Conservation (phyloP, 768 basidiomycete genomes). For the Floccularia luteovirens region DNA sequence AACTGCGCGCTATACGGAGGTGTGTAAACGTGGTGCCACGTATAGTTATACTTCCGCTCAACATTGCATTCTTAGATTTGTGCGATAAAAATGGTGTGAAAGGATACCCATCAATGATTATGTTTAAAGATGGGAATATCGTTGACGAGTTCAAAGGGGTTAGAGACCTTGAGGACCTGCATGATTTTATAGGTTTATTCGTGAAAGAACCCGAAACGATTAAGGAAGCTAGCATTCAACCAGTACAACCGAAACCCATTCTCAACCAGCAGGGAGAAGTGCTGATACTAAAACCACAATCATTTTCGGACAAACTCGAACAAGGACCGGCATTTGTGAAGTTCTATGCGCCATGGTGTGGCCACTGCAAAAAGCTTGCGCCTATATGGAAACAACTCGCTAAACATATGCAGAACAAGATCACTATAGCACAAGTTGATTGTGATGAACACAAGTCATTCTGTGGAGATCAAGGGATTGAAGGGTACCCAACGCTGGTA, state of each 20-base stretch:
- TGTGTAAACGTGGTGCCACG: slow-evolving; percentile 22
- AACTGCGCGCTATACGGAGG: slow-evolving; percentile 77
- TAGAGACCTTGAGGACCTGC: slow-evolving; percentile 47
- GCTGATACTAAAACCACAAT: slow-evolving; percentile 20
- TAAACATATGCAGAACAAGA: slow-evolving; percentile 52
- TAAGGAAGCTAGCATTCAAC: no score
- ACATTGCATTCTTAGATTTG: slow-evolving; percentile 47
- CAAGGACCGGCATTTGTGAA: slow-evolving; percentile 42
- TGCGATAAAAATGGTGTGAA: slow-evolving; percentile 60
- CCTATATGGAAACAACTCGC: slow-evolving; percentile 79
- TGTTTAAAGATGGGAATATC: slow-evolving; percentile 62
- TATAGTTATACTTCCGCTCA: neutral
- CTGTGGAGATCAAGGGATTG: slow-evolving; percentile 59
- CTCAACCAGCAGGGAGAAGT: slow-evolving; percentile 31
- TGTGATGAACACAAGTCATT: slow-evolving; percentile 70
- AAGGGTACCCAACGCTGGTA: slow-evolving; percentile 79
- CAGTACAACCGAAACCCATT: no score
- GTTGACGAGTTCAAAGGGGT: slow-evolving; percentile 47
- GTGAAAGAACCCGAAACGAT: no score
- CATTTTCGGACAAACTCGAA: slow-evolving; percentile 29
- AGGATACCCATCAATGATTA: slow-evolving; percentile 70
- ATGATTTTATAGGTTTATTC: slow-evolving; percentile 57
- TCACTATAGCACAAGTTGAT: slow-evolving; percentile 82
- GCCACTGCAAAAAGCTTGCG: slow-evolving; percentile 93
- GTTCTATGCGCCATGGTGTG: slow-evolving; percentile 96